These are phyloP conservation scores for Croton laevigatus DNA, from an alignment of 441 rosid species.

Conservation along the genomic window DNA sequence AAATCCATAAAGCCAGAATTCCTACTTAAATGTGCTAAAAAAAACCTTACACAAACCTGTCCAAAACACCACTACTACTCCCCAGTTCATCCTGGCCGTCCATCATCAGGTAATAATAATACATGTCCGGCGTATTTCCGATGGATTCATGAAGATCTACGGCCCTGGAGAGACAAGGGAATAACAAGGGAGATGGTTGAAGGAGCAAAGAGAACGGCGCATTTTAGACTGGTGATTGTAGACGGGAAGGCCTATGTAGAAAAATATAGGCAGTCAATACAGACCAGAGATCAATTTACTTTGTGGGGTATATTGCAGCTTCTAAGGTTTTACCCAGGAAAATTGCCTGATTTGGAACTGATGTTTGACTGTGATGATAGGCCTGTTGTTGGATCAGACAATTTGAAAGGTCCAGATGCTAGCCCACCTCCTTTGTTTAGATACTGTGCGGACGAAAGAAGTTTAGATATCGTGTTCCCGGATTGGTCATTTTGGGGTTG, in stretches of 20 bases:
- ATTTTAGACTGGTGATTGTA: conserved; percentile 41
- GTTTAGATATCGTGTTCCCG: conserved; percentile 55
- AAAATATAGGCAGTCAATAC: conserved; percentile 31
- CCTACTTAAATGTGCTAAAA: conserved; percentile 41
- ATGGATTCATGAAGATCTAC: conserved; percentile 64
- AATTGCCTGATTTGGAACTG: conserved; percentile 53
- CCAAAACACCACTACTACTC: conserved; percentile 33
- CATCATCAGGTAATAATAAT: not conserved
- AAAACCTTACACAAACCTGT: conserved; percentile 30
- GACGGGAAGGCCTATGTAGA: conserved; percentile 53
- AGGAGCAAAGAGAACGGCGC: conserved; percentile 40
- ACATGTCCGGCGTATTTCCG: conserved; percentile 55
- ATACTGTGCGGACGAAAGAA: conserved; percentile 42
- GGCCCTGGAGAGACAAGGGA: conserved; percentile 53
- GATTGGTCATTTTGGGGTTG: conserved; percentile 83
- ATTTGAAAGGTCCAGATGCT: conserved; percentile 33
- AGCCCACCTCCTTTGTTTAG: conserved; percentile 49
- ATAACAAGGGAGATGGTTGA: conserved; percentile 43
- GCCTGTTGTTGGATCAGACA: conserved; percentile 39
- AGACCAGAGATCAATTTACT: conserved; percentile 52
- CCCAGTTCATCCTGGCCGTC: conserved; percentile 10
- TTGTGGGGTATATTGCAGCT: conserved; percentile 65
- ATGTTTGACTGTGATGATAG: conserved; percentile 60
- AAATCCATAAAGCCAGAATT: conserved; percentile 17
- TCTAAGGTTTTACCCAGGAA: conserved; percentile 49